Base-by-base conservation (phyloP, 2,329 filamentous ascomycete genomes). In the Capronia epimyces region DNA sequence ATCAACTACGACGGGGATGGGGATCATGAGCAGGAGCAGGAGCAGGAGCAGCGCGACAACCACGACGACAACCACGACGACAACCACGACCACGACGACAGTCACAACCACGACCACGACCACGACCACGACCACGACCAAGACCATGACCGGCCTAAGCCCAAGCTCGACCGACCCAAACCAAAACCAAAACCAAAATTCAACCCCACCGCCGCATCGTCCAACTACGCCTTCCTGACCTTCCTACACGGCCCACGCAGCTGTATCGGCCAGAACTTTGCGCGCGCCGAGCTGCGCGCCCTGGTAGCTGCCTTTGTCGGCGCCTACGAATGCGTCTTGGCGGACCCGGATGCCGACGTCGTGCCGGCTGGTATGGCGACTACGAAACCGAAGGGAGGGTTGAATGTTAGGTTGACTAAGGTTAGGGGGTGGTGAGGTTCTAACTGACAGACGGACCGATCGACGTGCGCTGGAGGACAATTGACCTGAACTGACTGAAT, bases 211-310 rank as follows among this genome's bases (percentile, higher is more conserved):
- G 60, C 57, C 18, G 58, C 57, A 7, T 84, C 87, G 1, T 87
- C 78, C 59, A 93, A 91, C 67, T 95, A 85, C 65, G 79, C 83
- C 1, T 83, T 86, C 62, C 65, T 91, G 69, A 91, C 87, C 0
- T 95, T 95, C 69, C 67, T 95, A 52, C 88, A 95, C 65, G 90
- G 90, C 0, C 56, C 56, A 12, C 37, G 60, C 27, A 54, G 31
- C 25, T 62, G 60, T 40, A 51, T 62, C 25, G 56, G 86, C 0
- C 84, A 90, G 74, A 84, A 90, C 13, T 73, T 73, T 64, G 69
- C 71, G 5, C 58, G 65, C 6, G 65, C 70, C 0, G 71, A 73
- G 57, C 49, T 73, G 49, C 57, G 65, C 21, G 70, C 66, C 60
- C 62, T 67, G 1, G 52, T 73, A 12, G 69, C 71, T 0, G 69